Conservation (phyloP, 176 grass and related monocot species). For the Cenchrus americanus region DNA sequence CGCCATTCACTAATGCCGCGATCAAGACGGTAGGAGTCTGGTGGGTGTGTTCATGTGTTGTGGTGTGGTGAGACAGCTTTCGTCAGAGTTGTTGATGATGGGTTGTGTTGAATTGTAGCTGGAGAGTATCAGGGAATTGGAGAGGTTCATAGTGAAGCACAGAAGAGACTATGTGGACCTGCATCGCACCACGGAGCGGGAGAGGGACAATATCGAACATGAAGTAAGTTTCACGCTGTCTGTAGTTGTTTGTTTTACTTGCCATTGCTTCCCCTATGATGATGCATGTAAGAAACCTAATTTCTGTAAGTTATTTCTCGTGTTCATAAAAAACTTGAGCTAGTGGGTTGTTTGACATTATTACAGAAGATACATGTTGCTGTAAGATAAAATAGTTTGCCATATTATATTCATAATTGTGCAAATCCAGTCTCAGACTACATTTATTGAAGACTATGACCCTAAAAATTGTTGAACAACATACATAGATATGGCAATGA, state of each 20-base stretch:
- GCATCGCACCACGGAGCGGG: conserved; percentile 88
- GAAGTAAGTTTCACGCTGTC: conserved; percentile 56
- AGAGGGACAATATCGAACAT: conserved; percentile 96
- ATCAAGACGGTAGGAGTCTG: conserved; percentile 75
- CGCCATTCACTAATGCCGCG: conserved; percentile 73
- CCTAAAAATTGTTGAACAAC: not conserved
- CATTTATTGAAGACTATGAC: not conserved
- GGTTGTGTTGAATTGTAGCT: conserved; percentile 60
- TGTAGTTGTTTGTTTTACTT: not conserved
- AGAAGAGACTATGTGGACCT: conserved; percentile 88
- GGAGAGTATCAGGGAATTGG: conserved; percentile 78
- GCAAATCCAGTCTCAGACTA: not conserved
- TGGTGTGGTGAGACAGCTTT: not conserved
- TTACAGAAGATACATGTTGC: not conserved
- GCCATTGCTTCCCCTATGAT: not conserved
- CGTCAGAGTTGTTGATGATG: conserved; percentile 11
- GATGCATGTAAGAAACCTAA: not conserved
- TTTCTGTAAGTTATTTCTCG: not conserved
- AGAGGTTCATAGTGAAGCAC: conserved; percentile 84
- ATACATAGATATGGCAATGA: not conserved
- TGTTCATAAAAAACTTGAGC: not conserved
- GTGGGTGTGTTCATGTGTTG: not conserved
- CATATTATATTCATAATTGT: not conserved
- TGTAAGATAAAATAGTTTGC: not conserved
- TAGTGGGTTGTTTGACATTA: not conserved